phyloP scores from a whole-genome alignment of 2,329 filamentous ascomycete species.

The Aspergillus sp. region DNA sequence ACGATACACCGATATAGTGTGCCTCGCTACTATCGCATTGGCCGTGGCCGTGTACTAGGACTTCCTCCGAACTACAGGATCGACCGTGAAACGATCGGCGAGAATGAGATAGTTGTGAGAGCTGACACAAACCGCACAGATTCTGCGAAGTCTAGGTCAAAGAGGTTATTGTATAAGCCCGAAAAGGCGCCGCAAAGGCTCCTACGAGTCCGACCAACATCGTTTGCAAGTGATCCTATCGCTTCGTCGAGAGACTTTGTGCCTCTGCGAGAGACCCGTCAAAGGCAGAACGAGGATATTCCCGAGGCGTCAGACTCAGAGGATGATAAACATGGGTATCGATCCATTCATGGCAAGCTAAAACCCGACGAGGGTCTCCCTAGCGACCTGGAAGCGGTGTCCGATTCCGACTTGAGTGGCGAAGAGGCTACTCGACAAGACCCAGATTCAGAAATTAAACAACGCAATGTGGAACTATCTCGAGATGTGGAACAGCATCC shows the following conservation, averaged over 20 bases:
- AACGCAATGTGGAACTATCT: slow-evolving; percentile 56
- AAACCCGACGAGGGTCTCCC: slow-evolving; percentile 49
- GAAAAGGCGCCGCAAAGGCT: slow-evolving; percentile 21
- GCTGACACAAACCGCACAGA: slow-evolving; percentile 35
- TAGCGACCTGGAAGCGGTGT: slow-evolving; percentile 51
- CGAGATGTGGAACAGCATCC: slow-evolving; percentile 66
- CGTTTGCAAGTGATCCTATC: slow-evolving; percentile 15
- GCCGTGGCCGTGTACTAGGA: slow-evolving; percentile 71
- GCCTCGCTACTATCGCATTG: slow-evolving; percentile 68
- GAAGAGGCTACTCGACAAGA: slow-evolving; percentile 40
- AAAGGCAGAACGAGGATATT: slow-evolving; percentile 44
- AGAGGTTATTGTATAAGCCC: slow-evolving; percentile 32
- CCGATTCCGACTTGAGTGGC: slow-evolving; percentile 46
- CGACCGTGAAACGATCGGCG: slow-evolving; percentile 58
- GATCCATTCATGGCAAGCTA: slow-evolving; percentile 65
- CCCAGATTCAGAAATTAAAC: slow-evolving; percentile 46
- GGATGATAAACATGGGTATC: slow-evolving; percentile 58
- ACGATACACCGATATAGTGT: slow-evolving; percentile 69
- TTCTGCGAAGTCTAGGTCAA: slow-evolving; percentile 50
- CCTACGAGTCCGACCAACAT: slow-evolving; percentile 27
- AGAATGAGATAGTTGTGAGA: slow-evolving; percentile 39
- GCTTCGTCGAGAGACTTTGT: slow-evolving; percentile 35
- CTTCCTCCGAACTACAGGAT: slow-evolving; percentile 61
- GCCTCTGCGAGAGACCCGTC: slow-evolving; percentile 23
- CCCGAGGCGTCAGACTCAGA: slow-evolving; percentile 39